A percentile compares a stretch with the other conserved stretches of the same genome.
These are phyloP conservation scores for Phyllosticta citriasiana DNA, from an alignment of 2,329 filamentous ascomycete genomes.

Conservation along the genomic window DNA sequence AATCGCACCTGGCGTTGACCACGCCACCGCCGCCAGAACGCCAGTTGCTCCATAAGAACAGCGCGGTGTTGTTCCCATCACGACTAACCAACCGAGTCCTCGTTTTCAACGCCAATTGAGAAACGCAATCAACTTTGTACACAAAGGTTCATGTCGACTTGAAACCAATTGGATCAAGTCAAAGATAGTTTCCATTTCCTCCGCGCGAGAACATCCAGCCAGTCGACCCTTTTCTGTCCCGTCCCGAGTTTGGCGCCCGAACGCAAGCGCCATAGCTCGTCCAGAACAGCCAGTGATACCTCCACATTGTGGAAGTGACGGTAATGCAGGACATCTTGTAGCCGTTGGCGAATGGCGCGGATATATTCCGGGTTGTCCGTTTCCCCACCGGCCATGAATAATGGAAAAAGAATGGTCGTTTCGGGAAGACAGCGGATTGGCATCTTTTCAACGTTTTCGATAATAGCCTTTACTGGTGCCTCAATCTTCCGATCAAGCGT, in stretches of 20 bases:
- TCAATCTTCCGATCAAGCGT: constrained; percentile 7
- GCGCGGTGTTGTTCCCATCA: neutral
- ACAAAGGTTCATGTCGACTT: neutral
- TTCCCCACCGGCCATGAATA: constrained; percentile 10
- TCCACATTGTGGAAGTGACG: constrained; percentile 10
- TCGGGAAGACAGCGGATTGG: constrained; percentile 8
- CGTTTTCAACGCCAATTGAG: neutral
- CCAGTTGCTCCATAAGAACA: neutral
- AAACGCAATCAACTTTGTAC: neutral
- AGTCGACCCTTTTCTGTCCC: constrained; percentile 1
- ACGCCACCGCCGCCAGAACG: neutral
- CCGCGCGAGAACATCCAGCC: constrained; percentile 8
- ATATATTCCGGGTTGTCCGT: constrained; percentile 1
- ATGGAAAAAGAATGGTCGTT: constrained; percentile 4
- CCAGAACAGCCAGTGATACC: constrained; percentile 6
- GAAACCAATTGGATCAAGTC: constrained; percentile 1
- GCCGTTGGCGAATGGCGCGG: constrained; percentile 7
- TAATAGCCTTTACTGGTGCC: constrained; percentile 3
- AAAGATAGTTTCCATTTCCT: constrained; percentile 6
- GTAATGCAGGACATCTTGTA: constrained; percentile 7
- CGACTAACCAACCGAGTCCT: neutral
- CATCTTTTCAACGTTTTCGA: constrained; percentile 8
- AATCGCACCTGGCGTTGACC: neutral
- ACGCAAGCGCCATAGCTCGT: constrained; percentile 9
- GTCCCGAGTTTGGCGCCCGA: neutral